phyloP scores from a whole-genome alignment of 192 early-diverging fungal genomes.

The Linnemannia hyalina region DNA sequence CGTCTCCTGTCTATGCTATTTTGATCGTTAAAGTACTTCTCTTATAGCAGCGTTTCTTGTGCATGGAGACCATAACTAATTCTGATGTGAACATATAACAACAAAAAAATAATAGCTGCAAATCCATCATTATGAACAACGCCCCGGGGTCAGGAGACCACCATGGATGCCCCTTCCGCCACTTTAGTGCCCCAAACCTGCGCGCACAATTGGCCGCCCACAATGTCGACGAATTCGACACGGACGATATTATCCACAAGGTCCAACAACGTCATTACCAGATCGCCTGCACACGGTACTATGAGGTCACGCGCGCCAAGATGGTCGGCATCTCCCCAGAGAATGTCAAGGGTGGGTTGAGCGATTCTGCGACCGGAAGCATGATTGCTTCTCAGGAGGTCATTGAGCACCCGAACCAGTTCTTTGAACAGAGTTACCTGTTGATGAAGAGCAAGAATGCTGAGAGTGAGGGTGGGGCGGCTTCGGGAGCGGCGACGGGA shows the following conservation, averaged over 20 bases:
- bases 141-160: slow-evolving; percentile 86
- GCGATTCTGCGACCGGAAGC: slow-evolving; percentile 19
- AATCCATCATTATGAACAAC: slow-evolving; percentile 86
- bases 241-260: slow-evolving; percentile 74
- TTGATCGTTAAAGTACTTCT: not conserved
- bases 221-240: slow-evolving; percentile 70
- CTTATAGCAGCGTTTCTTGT: not conserved
- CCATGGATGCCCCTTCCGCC: slow-evolving; percentile 97
- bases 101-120: slow-evolving; percentile 68
- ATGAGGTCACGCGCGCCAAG: slow-evolving; percentile 75
- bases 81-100: not conserved
- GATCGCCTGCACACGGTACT: slow-evolving; percentile 92
- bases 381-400: slow-evolving; percentile 64
- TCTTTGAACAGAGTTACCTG: slow-evolving; percentile 74
- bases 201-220: slow-evolving; percentile 69
- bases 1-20: not conserved
- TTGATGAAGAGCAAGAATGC: slow-evolving; percentile 29
- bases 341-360: slow-evolving; percentile 29
- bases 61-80: not conserved
- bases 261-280: slow-evolving; percentile 87
- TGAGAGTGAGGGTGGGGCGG: not conserved
- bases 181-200: slow-evolving; percentile 78
- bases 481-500: not conserved
- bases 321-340: slow-evolving; percentile 30
- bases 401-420: slow-evolving; percentile 97